Conservation (phyloP, 2,329 filamentous ascomycete genomes). For the Colletotrichum camelliae region DNA sequence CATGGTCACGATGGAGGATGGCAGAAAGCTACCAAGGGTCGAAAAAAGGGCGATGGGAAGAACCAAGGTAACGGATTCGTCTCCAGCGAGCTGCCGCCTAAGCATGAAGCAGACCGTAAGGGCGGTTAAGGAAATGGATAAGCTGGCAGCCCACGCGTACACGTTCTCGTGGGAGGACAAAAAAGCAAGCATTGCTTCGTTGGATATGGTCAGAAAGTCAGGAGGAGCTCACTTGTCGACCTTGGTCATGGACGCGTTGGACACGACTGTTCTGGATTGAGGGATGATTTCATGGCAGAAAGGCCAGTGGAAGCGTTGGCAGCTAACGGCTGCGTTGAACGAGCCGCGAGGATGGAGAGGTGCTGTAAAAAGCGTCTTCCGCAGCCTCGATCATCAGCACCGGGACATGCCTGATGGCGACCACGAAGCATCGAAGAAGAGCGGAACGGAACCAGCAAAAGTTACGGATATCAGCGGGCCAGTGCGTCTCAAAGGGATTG, state of each 20-base stretch:
- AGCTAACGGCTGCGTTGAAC: background rate
- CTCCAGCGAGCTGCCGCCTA: slow-evolving; percentile 58
- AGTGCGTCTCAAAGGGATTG: background rate
- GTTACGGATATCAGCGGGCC: background rate
- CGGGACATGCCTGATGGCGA: background rate
- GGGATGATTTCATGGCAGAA: background rate
- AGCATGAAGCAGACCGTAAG: slow-evolving; percentile 66
- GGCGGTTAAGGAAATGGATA: slow-evolving; percentile 53
- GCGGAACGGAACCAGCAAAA: background rate
- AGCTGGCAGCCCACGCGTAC: background rate
- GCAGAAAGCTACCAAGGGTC: slow-evolving; percentile 63
- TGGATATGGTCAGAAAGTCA: slow-evolving; percentile 6
- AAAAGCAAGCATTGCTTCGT: slow-evolving; percentile 12
- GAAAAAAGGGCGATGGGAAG: slow-evolving; percentile 60
- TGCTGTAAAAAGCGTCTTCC: background rate
- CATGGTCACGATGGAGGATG: slow-evolving; percentile 52
- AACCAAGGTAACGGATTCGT: slow-evolving; percentile 43
- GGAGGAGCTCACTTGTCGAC: background rate
- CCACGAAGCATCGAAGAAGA: background rate
- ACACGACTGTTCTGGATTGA: slow-evolving; percentile 17
- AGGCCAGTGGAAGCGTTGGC: background rate
- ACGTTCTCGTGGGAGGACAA: background rate
- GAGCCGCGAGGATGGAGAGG: background rate
- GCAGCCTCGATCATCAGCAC: background rate
- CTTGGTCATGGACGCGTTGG: slow-evolving; percentile 7